Evolutionary conservation across 768 basidiomycete species (phyloP).

Genomic region (Lenzites betulinus): DNA sequence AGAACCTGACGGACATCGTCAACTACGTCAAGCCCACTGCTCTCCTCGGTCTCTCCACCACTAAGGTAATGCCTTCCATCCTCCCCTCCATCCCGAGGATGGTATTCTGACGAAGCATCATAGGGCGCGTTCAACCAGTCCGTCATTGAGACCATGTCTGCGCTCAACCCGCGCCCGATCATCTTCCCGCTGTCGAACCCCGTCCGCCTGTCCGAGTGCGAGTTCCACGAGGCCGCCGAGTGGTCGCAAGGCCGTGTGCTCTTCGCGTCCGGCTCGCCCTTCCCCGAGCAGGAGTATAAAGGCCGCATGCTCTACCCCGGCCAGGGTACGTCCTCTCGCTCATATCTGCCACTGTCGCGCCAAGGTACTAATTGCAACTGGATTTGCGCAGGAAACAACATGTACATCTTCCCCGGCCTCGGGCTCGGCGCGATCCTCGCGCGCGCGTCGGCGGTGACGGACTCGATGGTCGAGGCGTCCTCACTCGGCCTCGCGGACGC

Average conservation of each 20-base stretch:
- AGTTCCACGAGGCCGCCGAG: conserved; percentile 72
- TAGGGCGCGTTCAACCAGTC: conserved; percentile 74
- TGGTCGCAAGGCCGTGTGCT: conserved; percentile 75
- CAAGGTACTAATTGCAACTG: neutral
- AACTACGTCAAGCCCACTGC: conserved; percentile 85
- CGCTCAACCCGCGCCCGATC: conserved; percentile 80
- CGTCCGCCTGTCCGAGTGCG: conserved; percentile 76
- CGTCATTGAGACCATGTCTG: conserved; percentile 76
- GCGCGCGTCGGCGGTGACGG: conserved; percentile 69
- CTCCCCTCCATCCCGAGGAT: neutral
- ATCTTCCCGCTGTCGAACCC: conserved; percentile 95
- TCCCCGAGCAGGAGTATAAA: conserved; percentile 60
- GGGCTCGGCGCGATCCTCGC: conserved; percentile 81
- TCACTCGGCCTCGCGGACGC: conserved; percentile 79
- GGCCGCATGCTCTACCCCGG: conserved; percentile 69
- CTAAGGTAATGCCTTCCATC: conserved; percentile 46
- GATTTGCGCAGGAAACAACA: conserved; percentile 65
- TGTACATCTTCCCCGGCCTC: conserved; percentile 83
- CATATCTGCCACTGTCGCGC: neutral
- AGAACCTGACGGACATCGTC: conserved; percentile 73
- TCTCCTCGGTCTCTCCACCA: conserved; percentile 87
- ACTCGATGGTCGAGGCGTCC: conserved; percentile 87
- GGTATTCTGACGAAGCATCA: neutral
- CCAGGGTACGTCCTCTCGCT: conserved; percentile 48
- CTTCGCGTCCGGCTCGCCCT: conserved; percentile 89